Base-by-base conservation (phyloP, 2,329 filamentous ascomycete genomes). In the Aspergillus floridensis region DNA sequence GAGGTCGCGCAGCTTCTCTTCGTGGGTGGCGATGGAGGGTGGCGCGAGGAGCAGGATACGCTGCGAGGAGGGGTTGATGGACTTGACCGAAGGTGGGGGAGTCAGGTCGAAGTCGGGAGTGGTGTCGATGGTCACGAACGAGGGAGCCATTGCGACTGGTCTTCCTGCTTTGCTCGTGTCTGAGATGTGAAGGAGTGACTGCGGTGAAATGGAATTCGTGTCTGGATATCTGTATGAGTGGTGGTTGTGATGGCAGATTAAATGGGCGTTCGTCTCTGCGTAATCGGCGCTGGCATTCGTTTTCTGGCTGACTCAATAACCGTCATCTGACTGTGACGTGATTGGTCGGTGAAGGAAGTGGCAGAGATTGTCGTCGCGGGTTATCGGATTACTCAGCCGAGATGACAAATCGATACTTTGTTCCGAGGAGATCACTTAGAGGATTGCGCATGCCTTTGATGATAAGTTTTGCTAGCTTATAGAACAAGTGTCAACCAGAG, bases 11-110 rank as follows among this genome's bases (percentile, higher is more conserved):
- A 98, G 83, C 69, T 87, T 87, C 66, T 91, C 88, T 66, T 93
- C 91, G 76, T 96, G 89, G 57, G 91, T 86, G 66, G 95, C 89
- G 69, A 98, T 85, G 24, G 92, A 96, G 12, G 95, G 93, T 56
- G 95, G 93, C 32, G 93, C 92, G 62, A 98, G 88, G 46, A 96
- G 87, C 63, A 96, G 88, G 32, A 88, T 93, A 75, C 88, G 86
- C 49, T 68, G 71, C 5, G 38, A 44, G 64, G 59, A 48, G 38
- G 70, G 64, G 62, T 65, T 64, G 46, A 68, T 24, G 3, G 58
- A 53, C 49, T 57, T 58, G 60, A 47, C 72, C 65, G 53, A 71
- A 56, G 53, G 69, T 62, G 67, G 74, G 71, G 67, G 76, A 16
- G 58, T 35, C 58, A 63, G 50, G 46, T 63, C 74, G 74, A 86